Evolutionary conservation across 2,329 filamentous ascomycete genomes (phyloP), one percentile per base, ranked within the genome.

Genomic region (Pestalotiopsis sp.): DNA sequence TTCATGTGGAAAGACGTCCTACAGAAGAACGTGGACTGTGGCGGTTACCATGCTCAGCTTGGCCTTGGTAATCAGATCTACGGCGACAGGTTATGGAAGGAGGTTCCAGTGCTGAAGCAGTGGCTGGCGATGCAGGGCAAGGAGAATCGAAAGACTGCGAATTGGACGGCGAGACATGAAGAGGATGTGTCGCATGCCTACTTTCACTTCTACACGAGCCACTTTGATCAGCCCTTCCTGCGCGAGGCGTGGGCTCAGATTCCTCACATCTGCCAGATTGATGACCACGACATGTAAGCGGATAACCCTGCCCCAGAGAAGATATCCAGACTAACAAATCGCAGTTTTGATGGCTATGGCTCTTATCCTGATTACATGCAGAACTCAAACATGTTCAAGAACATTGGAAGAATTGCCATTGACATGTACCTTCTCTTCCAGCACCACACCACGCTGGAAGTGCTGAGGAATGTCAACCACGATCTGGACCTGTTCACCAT

Each of bases 1-100:
- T 93, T 96, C 76, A 97, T 99, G 95, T 99, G 96, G 96, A 98
- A 98, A 76, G 96, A 99, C 74, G 94, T 99, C 35, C 86, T 99
- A 76, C 94, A 98, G 80, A 98, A 98, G 85, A 97, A 99, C 75
- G 89, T 94, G 35, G 96, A 99, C 74, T 97, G 94, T 73, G 94
- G 94, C 66, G 96, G 96, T 1, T 99, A 98, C 79, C 96, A 99
- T 75, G 91, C 93, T 6, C 96, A 99, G 76, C 85, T 99, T 7
- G 96, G 95, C 14, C 83, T 98, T 4, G 96, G 96, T 66, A 93
- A 96, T 69, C 96, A 99, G 78, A 97, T 99, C 65, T 98, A 97
- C 76, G 96, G 94, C 1, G 96, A 99, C 79, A 86, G 96, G 40
- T 82, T 99, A 71, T 99, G 96, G 96, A 97, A 95, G 76, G 96